Base-by-base conservation (phyloP, 169 alveolate species). In the Plasmodium reichenowi region DNA sequence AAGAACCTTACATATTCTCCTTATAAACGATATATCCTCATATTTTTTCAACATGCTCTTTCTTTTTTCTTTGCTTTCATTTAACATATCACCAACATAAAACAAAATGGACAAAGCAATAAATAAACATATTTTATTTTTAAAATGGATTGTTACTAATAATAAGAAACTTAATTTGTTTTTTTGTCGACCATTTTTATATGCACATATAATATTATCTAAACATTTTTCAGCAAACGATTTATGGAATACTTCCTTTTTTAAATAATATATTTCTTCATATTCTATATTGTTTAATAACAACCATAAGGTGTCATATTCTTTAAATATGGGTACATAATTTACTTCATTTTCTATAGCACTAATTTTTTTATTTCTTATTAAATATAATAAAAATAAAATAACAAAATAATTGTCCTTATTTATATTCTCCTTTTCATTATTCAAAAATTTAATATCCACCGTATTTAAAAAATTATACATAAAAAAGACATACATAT, bases 121-220 rank as follows among this genome's bases (percentile, higher is more conserved):
- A 59, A 47, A 86, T 60, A 86, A 56, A 24, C 67, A 86, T 47
- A 71, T 60, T 63, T 86, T 86, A 86, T 86, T 86, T 15, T 62
- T 72, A 24, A 64, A 24, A 22, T 72, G 45, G 66, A 45, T 72
- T 50, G 85, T 86, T 52, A 48, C 62, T 59, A 86, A 72, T 58
- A 86, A 45, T 45, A 86, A 75, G 22, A 86, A 86, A 50, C 87
- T 72, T 20, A 72, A 71, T 72, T 64, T 86, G 26, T 32, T 71
- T 54, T 73, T 58, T 52, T 54, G 38, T 1, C 24, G 12, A 7
- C 52, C 64, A 29, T 62, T 47, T 86, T 60, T 50, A 54, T 86
- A 86, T 22, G 88, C 86, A 73, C 20, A 50, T 12, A 52, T 64
- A 60, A 86, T 71, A 71, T 72, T 58, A 7, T 72, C 48, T 29